A percentile compares a stretch with the other conserved stretches of the same genome.
phyloP scores from a whole-genome alignment of 345 rosid genomes.

The Pistacia atlantica region DNA sequence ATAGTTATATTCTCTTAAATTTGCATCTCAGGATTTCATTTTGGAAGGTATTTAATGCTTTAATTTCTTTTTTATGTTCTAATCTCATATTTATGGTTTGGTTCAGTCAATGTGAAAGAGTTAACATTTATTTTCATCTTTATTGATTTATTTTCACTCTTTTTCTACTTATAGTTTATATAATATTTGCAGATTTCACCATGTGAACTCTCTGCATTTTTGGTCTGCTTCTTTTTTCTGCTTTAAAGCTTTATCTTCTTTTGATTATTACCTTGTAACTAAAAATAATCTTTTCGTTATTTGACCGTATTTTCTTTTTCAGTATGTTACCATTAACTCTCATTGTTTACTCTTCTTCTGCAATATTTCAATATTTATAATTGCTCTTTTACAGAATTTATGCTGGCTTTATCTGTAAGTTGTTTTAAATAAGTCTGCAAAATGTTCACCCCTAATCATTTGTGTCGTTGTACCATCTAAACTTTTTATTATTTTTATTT shows the following conservation, averaged over 20 bases:
- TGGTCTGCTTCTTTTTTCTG: conserved; percentile 1
- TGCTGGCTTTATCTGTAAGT: not conserved
- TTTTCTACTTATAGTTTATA: not conserved
- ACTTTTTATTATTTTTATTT: not conserved
- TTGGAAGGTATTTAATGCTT: not conserved
- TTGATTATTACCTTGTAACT: conserved; percentile 31
- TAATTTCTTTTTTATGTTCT: not conserved
- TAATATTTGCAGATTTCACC: conserved; percentile 13
- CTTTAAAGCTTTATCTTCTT: conserved; percentile 41
- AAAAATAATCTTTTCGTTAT: conserved; percentile 18
- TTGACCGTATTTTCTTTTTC: not conserved
- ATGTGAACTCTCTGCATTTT: conserved; percentile 29
- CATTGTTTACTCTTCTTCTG: not conserved
- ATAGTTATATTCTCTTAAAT: not conserved
- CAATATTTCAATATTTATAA: not conserved
- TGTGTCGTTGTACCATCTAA: not conserved
- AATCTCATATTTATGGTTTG: not conserved
- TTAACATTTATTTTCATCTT: no score
- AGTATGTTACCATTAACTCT: not conserved
- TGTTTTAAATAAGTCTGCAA: no score
- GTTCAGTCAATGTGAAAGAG: not conserved
- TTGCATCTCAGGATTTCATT: conserved; percentile 9
- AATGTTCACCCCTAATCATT: not conserved
- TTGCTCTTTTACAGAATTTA: not conserved
- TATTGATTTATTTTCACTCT: not conserved